Evolutionary conservation across 2,329 filamentous ascomycete species (phyloP).

Genomic region (Blastomyces silverae): DNA sequence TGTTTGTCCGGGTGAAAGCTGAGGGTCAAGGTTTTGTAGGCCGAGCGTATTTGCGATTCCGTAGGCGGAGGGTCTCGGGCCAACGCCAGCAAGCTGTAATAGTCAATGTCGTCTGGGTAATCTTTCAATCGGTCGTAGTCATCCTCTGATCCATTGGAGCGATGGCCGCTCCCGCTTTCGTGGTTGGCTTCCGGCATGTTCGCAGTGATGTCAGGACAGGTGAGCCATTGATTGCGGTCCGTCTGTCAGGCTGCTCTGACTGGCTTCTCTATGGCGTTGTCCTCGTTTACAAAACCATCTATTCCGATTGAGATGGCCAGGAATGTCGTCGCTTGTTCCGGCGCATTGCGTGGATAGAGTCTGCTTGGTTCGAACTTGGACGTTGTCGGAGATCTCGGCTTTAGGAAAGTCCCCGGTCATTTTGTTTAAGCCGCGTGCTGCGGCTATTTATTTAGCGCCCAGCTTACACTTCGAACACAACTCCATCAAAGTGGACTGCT

Average conservation of each 20-base stretch:
- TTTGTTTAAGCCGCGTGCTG: too few species aligned
- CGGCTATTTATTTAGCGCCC: too few species aligned
- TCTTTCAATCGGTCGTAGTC: slow-evolving; percentile 18
- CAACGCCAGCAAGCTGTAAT: slow-evolving; percentile 40
- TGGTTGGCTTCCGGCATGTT: neutral
- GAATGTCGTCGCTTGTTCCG: neutral
- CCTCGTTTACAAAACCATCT: slow-evolving; percentile 1
- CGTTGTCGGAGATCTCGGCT: neutral
- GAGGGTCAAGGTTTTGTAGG: slow-evolving; percentile 39
- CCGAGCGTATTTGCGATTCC: slow-evolving; percentile 39
- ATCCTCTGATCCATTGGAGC: slow-evolving; percentile 2
- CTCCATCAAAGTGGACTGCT: too few species aligned
- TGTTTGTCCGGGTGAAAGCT: slow-evolving; percentile 45
- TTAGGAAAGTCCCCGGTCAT: neutral
- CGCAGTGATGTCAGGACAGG: neutral
- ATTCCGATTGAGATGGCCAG: neutral
- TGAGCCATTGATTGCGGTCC: slow-evolving; percentile 1
- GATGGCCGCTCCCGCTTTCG: neutral
- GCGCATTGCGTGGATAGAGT: neutral
- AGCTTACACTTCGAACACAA: too few species aligned
- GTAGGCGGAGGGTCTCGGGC: slow-evolving; percentile 36
- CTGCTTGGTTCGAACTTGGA: neutral
- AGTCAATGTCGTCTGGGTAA: slow-evolving; percentile 28
- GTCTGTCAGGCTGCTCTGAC: neutral
- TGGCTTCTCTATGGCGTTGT: neutral